Conservation (phyloP, 2,329 filamentous ascomycete species). For the Fusarium sp. region DNA sequence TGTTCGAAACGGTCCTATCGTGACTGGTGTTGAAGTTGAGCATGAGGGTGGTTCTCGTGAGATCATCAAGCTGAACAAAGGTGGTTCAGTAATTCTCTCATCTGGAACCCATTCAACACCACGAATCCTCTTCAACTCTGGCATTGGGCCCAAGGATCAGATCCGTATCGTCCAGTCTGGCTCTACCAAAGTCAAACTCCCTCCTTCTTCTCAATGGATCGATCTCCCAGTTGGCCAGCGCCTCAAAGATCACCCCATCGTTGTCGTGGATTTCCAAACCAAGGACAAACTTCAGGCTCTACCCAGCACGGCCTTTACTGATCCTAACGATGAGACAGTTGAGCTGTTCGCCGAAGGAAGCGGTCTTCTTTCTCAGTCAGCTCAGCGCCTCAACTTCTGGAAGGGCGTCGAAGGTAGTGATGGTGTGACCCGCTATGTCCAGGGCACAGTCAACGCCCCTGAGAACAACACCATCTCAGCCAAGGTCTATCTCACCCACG, state of each 20-base stretch:
- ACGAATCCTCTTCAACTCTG: constrained; percentile 70
- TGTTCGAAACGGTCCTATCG: constrained; percentile 70
- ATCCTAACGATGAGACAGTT: constrained; percentile 43
- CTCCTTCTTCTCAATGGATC: constrained; percentile 65
- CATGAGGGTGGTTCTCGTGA: constrained; percentile 63
- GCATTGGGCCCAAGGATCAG: constrained; percentile 74
- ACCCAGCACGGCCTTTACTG: constrained; percentile 43
- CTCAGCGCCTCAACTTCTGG: constrained; percentile 62
- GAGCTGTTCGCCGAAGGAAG: constrained; percentile 52
- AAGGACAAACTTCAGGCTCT: constrained; percentile 43
- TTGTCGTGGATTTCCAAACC: constrained; percentile 47
- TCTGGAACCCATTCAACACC: constrained; percentile 76
- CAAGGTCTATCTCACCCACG: constrained; percentile 64
- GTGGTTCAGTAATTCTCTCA: constrained; percentile 74
- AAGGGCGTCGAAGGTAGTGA: constrained; percentile 57
- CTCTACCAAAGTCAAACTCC: constrained; percentile 65
- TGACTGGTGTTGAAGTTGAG: constrained; percentile 76
- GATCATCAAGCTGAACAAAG: constrained; percentile 70
- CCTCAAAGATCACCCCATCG: constrained; percentile 65
- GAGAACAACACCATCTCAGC: constrained; percentile 59
- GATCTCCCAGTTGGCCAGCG: constrained; percentile 69
- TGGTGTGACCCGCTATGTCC: constrained; percentile 52
- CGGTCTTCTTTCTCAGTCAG: constrained; percentile 59
- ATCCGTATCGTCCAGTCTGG: constrained; percentile 58
- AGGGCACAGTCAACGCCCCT: constrained; percentile 61